Evolutionary conservation across 192 early-diverging fungal genomes (phyloP).

Genomic region (Neocallimastix lanati): DNA sequence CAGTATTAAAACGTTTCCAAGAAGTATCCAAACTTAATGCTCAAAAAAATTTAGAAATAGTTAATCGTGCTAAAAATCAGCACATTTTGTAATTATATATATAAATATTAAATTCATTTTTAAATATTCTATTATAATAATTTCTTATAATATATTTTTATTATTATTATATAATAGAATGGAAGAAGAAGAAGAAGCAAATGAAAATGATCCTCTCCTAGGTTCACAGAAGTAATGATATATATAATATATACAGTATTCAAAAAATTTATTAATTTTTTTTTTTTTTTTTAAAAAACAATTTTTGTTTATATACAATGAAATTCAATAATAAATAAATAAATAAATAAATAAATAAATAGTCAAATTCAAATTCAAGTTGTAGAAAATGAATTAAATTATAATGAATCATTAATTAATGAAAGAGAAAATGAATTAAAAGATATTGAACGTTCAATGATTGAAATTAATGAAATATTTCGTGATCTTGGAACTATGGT

Average conservation of each 20-base stretch:
- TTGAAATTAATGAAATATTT: conserved; percentile 93
- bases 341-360: no score
- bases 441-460: conserved; percentile 82
- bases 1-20: conserved; percentile 77
- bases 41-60: conserved; percentile 65
- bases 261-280: neutral
- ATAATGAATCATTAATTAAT: conserved; percentile 79
- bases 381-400: conserved; percentile 81
- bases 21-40: conserved; percentile 62
- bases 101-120: no score
- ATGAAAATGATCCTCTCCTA: conserved; percentile 39
- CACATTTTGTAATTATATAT: conserved; percentile 7
- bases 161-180: conserved; percentile 18
- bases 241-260: neutral
- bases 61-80: conserved; percentile 40
- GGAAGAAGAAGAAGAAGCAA: conserved; percentile 27
- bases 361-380: conserved; percentile 25
- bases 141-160: neutral
- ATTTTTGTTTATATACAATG: no score
- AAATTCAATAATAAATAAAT: no score
- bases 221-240: conserved; percentile 16
- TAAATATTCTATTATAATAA: no score
- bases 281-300: no score
- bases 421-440: conserved; percentile 86
- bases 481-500: conserved; percentile 87